These are phyloP conservation scores for Harrya chromipes DNA, from an alignment of 768 basidiomycete species.

Conservation along the genomic window DNA sequence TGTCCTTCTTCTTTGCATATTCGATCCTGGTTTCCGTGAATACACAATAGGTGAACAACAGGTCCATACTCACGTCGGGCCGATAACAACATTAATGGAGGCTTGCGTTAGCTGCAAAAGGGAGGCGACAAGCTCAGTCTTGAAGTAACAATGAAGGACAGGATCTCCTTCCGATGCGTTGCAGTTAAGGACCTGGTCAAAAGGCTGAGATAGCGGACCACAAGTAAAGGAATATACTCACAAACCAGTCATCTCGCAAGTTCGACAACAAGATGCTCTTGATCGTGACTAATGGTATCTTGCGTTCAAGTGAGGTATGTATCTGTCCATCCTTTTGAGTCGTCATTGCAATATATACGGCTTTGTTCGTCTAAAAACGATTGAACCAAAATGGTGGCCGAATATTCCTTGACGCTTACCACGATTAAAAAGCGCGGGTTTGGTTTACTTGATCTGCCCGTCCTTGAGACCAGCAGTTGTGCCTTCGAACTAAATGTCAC, in stretches of 20 bases:
- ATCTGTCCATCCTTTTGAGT: constrained; percentile 58
- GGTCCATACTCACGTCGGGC: constrained; percentile 61
- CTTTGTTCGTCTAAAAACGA: constrained; percentile 48
- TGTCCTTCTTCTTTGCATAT: constrained; percentile 97
- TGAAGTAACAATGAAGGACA: constrained; percentile 86
- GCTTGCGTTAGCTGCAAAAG: constrained; percentile 80
- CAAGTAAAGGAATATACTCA: constrained; percentile 33
- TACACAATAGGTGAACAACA: neutral
- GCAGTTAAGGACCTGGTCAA: constrained; percentile 67
- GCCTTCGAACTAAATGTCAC: constrained; percentile 82
- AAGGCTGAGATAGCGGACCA: constrained; percentile 4
- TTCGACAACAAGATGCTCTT: constrained; percentile 83
- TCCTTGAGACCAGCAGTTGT: constrained; percentile 82
- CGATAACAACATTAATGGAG: constrained; percentile 67
- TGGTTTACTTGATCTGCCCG: constrained; percentile 83
- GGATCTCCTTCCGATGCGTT: constrained; percentile 88
- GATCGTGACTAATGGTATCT: constrained; percentile 86
- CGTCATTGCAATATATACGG: constrained; percentile 72
- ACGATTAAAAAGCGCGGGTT: constrained; percentile 88
- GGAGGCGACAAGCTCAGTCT: constrained; percentile 88
- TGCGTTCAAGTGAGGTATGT: constrained; percentile 70
- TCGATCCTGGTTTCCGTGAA: constrained; percentile 57
- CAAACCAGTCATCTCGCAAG: constrained; percentile 94
- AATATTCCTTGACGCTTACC: constrained; percentile 46
- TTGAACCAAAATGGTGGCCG: neutral